A percentile compares a stretch with the other conserved stretches of the same genome.
phyloP scores from a whole-genome alignment of 2,329 filamentous ascomycete species.

The Raffaelea ambrosiae region DNA sequence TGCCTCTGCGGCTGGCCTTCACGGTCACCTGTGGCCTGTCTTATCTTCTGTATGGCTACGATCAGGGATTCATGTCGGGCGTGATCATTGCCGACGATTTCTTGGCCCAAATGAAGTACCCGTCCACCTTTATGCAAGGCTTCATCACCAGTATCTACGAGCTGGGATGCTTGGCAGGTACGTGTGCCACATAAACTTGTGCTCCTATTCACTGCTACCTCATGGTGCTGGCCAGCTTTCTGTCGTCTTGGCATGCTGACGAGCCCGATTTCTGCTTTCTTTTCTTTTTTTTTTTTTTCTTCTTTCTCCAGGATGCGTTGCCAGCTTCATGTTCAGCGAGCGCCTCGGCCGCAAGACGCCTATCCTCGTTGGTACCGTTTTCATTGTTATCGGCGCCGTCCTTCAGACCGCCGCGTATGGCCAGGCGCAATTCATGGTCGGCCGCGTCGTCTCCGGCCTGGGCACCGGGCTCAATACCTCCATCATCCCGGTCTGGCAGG shows the following conservation, averaged over 20 bases:
- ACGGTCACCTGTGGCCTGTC: background rate
- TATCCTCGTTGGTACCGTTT: constrained; percentile 21
- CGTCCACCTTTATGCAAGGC: constrained; percentile 5
- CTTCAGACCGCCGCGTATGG: constrained; percentile 39
- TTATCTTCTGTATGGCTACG: constrained; percentile 2
- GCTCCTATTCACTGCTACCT: background rate
- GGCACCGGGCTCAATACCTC: constrained; percentile 43
- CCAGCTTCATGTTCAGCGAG: constrained; percentile 23
- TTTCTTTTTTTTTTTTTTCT: no score
- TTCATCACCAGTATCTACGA: constrained; percentile 33
- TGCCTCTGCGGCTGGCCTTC: background rate
- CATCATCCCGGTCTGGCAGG: constrained; percentile 36
- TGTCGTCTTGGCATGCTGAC: no score
- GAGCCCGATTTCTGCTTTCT: no score
- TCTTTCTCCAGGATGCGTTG: constrained; percentile 38
- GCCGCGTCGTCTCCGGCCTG: constrained; percentile 40
- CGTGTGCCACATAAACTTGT: background rate
- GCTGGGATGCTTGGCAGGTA: constrained; percentile 34
- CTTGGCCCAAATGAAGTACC: constrained; percentile 4
- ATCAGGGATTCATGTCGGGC: constrained; percentile 15
- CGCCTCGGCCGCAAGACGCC: constrained; percentile 23
- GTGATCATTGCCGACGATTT: constrained; percentile 18
- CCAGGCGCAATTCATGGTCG: constrained; percentile 36
- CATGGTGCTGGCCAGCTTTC: no score
- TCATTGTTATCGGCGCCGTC: constrained; percentile 41